Evolutionary conservation across 305 asterid species (phyloP).

Genomic region (Ajuga reptans): DNA sequence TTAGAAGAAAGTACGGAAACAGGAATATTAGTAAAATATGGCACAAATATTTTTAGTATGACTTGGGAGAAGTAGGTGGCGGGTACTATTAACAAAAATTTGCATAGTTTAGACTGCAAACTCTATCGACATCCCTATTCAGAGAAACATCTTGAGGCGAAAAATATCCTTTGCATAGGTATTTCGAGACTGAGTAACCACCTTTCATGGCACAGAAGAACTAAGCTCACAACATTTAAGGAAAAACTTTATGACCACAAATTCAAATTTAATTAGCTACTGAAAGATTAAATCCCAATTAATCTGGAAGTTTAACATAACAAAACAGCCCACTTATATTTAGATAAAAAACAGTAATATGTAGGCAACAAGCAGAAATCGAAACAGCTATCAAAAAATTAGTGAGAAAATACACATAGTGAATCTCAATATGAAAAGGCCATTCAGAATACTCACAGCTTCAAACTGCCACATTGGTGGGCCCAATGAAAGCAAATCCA

Average conservation of each 20-base stretch:
- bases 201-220: slow-evolving; percentile 10
- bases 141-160: background rate
- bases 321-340: background rate
- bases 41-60: background rate
- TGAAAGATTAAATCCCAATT: slow-evolving; percentile 2
- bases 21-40: slow-evolving; percentile 12
- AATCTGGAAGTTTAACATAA: slow-evolving; percentile 10
- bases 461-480: slow-evolving; percentile 62
- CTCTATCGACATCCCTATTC: background rate
- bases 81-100: background rate
- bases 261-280: background rate
- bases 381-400: slow-evolving; percentile 13
- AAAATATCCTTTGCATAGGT: background rate
- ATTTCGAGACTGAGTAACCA: background rate
- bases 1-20: slow-evolving; percentile 21
- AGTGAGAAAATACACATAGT: background rate
- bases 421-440: background rate
- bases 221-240: background rate
- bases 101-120: background rate
- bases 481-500: slow-evolving; percentile 62
- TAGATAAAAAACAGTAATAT: background rate
- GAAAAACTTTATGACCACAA: background rate
- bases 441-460: slow-evolving; percentile 46
- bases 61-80: background rate
- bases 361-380: background rate